These are phyloP conservation scores for Saccharomycopsis lassenensis DNA, from an alignment of 805 yeast genomes.

Conservation along the genomic window DNA sequence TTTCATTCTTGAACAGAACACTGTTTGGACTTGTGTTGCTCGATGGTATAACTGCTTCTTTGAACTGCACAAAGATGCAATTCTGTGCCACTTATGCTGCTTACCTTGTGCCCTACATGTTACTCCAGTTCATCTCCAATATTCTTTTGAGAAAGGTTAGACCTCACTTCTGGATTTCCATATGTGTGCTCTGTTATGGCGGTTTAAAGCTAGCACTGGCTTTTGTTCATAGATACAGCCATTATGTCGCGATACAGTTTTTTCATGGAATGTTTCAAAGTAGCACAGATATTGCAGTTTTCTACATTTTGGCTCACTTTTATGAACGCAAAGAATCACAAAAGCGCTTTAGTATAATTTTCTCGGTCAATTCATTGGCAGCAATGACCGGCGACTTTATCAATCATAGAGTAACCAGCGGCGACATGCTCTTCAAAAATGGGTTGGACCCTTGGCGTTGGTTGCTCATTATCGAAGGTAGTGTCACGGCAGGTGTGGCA, in stretches of 20 bases:
- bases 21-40: constrained; percentile 3
- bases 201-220: constrained; percentile 34
- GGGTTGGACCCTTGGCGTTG: constrained; percentile 40
- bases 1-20: constrained; percentile 34
- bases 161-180: constrained; percentile 34
- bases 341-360: constrained; percentile 38
- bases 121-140: constrained; percentile 25
- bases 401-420: constrained; percentile 52
- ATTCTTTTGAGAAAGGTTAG: constrained; percentile 28
- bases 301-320: constrained; percentile 33
- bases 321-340: constrained; percentile 33
- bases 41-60: constrained; percentile 1
- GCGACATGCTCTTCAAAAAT: constrained; percentile 33
- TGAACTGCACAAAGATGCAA: too few relatives aligned
- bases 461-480: constrained; percentile 40
- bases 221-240: constrained; percentile 29
- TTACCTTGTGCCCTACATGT: constrained; percentile 13
- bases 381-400: constrained; percentile 70
- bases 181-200: constrained; percentile 31
- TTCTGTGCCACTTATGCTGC: too few relatives aligned
- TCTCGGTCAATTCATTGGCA: constrained; percentile 55
- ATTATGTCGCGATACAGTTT: constrained; percentile 32
- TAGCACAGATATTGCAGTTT: constrained; percentile 35
- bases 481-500: constrained; percentile 28
- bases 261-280: constrained; percentile 35